phyloP scores from a whole-genome alignment of 805 yeast species.

The Starmerella sp. region DNA sequence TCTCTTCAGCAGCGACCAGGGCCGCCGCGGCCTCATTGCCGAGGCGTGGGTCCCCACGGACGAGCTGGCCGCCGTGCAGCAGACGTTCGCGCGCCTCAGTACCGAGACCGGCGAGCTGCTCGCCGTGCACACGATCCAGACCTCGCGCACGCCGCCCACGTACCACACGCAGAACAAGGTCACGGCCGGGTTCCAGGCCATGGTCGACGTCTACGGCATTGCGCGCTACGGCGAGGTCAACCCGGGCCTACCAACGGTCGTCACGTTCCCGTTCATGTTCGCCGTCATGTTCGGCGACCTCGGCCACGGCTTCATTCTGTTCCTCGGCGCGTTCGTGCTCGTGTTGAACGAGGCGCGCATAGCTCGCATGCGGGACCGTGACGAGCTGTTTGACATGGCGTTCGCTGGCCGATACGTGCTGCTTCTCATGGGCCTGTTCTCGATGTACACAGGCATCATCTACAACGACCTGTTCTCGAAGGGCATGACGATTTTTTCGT shows the following conservation, averaged over 20 bases:
- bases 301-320: slow-evolving; percentile 84
- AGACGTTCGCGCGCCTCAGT: slow-evolving; percentile 52
- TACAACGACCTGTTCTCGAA: slow-evolving; percentile 91
- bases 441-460: slow-evolving; percentile 86
- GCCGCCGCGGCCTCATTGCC: slow-evolving; percentile 75
- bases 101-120: slow-evolving; percentile 32
- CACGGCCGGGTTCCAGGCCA: slow-evolving; percentile 81
- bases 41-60: slow-evolving; percentile 93
- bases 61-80: slow-evolving; percentile 50
- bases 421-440: slow-evolving; percentile 87
- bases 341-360: slow-evolving; percentile 63
- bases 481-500: slow-evolving; percentile 72
- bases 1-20: slow-evolving; percentile 65
- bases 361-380: slow-evolving; percentile 40
- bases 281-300: slow-evolving; percentile 98
- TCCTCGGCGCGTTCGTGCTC: slow-evolving; percentile 56
- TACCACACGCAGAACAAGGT: slow-evolving; percentile 84
- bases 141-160: slow-evolving; percentile 86
- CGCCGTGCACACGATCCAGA: slow-evolving; percentile 49
- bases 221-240: slow-evolving; percentile 90
- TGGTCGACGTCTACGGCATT: slow-evolving; percentile 91
- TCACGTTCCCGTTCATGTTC: slow-evolving; percentile 96
- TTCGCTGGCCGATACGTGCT: slow-evolving; percentile 84
- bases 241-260: slow-evolving; percentile 87
- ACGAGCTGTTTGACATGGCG: slow-evolving; percentile 95